Percentiles rank a stretch among this genome's conserved stretches.
These are phyloP conservation scores for Cutaneotrichosporon sp. DNA, from an alignment of 1,284 basidiomycete species.

Conservation along the genomic window DNA sequence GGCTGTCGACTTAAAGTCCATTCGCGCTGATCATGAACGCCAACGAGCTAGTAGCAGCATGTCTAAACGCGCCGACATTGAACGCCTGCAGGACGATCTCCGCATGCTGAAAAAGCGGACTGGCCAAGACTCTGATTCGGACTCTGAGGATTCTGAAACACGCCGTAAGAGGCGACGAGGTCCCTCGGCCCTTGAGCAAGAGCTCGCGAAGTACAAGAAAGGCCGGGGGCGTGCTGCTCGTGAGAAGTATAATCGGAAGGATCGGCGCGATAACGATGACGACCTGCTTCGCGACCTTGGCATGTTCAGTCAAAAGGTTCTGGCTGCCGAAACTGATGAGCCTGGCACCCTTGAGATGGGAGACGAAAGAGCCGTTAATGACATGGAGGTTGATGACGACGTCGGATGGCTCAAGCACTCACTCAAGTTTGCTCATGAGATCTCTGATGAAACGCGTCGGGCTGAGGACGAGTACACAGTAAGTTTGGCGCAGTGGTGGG, in stretches of 20 bases:
- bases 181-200: slow-evolving; percentile 68
- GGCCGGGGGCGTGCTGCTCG: slow-evolving; percentile 56
- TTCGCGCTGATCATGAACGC: slow-evolving; percentile 65
- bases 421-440: slow-evolving; percentile 72
- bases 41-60: slow-evolving; percentile 62
- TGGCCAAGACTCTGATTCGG: slow-evolving; percentile 39
- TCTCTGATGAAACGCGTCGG: slow-evolving; percentile 61
- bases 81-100: slow-evolving; percentile 80
- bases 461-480: slow-evolving; percentile 87
- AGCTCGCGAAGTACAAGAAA: slow-evolving; percentile 70
- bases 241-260: slow-evolving; percentile 42
- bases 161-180: slow-evolving; percentile 45
- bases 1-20: slow-evolving; percentile 58
- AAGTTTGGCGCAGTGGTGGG: slow-evolving; percentile 38
- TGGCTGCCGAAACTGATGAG: slow-evolving; percentile 30
- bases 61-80: slow-evolving; percentile 69
- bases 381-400: slow-evolving; percentile 74
- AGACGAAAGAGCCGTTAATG: slow-evolving; percentile 41
- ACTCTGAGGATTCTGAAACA: slow-evolving; percentile 32
- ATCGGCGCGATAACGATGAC: slow-evolving; percentile 60
- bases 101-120: slow-evolving; percentile 57
- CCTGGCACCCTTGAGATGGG: slow-evolving; percentile 17
- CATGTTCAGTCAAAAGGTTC: slow-evolving; percentile 66
- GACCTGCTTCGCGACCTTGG: slow-evolving; percentile 62
- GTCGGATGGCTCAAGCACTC: slow-evolving; percentile 70